Base-by-base conservation (phyloP, 176 grass and related monocot genomes). In the Hordeum vulgare region DNA sequence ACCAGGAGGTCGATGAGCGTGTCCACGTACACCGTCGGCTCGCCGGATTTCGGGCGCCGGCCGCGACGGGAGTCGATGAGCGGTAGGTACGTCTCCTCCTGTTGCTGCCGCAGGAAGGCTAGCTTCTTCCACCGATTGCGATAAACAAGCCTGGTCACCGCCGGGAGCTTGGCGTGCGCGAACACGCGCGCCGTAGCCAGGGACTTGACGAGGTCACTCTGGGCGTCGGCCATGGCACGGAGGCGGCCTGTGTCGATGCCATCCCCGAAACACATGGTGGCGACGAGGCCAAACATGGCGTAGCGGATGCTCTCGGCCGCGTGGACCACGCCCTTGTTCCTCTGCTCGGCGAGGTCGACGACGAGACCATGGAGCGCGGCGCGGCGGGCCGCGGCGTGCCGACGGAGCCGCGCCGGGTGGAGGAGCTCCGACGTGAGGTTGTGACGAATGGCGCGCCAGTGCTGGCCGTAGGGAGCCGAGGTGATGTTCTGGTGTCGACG, bases 181-280 rank as follows among this genome's bases (percentile, higher is more conserved):
- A 69, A 70, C 11, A 68, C 28, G 3, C 21, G 21, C 4, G 67
- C 4, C 0, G 7, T 28, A 34, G 24, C n/a, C n/a, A 81, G 37
- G 79, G 45, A 70, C 65, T 70, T 34, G n/a, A 57, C 79, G n/a
- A 70, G 79, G n/a, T 81, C 65, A 15, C 25, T 23, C 79, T 57
- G 63, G 1, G 45, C 63, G 44, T 18, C 47, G 47, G 29, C 79
- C 79, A 81, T 81, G 2, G 20, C 29, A 68, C 39, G 39, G 39
- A 41, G 1, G 39, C 9, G 39, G 39, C 9, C 11, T 11, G 9
- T 11, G 8, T 11, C 11, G 42, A 45, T 45, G 42, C 4, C 42
- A 1, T 45, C 42, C 1, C 42, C 3, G 42, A 45, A 45, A 45
- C 42, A 45, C 42, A 45, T 45, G 42, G 3, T 45, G 42, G 42